A percentile compares a stretch with the other conserved stretches of the same genome.
phyloP scores from a whole-genome alignment of 805 yeast genomes.

The Yamadazyma endophytica region DNA sequence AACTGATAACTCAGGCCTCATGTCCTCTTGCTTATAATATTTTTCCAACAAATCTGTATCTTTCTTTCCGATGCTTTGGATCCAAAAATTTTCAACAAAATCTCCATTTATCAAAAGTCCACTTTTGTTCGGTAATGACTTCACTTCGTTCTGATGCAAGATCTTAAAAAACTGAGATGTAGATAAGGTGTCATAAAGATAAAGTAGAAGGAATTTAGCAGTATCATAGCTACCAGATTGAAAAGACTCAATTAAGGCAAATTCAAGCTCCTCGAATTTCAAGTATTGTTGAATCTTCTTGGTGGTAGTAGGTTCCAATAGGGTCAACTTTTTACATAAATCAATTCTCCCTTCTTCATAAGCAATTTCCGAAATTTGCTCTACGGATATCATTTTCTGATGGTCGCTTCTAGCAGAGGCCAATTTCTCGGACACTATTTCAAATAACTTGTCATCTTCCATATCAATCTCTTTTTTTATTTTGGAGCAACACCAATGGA shows the following conservation, averaged over 20 bases:
- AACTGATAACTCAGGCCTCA: conserved; percentile 15
- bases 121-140: conserved; percentile 14
- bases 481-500: conserved; percentile 78
- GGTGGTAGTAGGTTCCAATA: conserved; percentile 60
- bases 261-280: conserved; percentile 65
- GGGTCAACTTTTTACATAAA: conserved; percentile 63
- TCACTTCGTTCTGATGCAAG: conserved; percentile 45
- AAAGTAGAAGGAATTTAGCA: conserved; percentile 51
- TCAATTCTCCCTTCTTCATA: conserved; percentile 75
- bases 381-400: conserved; percentile 48
- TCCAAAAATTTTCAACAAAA: conserved; percentile 36
- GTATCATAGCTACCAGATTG: conserved; percentile 60
- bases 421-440: conserved; percentile 46
- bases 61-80: conserved; percentile 22
- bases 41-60: conserved; percentile 20
- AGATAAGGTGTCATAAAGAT: conserved; percentile 51
- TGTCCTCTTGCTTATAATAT: conserved; percentile 30
- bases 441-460: conserved; percentile 58
- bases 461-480: conserved; percentile 49
- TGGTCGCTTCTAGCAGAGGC: conserved; percentile 12
- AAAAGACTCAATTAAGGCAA: conserved; percentile 66
- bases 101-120: conserved; percentile 32
- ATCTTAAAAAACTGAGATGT: conserved; percentile 66
- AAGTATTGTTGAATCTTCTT: conserved; percentile 58
- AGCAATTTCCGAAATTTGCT: conserved; percentile 59